Evolutionary conservation across 2,329 filamentous ascomycete species (phyloP).

Genomic region (Magnaporthales sp.): DNA sequence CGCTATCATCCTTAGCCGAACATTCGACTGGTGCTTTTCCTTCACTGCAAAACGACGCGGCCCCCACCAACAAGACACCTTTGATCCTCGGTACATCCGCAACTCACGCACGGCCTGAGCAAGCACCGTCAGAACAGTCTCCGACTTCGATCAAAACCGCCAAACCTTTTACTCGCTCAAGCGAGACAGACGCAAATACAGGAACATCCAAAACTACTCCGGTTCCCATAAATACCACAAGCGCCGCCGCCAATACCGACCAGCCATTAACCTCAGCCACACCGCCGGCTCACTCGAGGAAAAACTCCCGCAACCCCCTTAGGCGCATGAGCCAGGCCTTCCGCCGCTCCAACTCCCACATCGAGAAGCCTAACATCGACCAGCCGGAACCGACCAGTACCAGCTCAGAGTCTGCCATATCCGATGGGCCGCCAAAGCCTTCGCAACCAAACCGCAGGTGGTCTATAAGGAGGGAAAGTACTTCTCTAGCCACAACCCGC

Average conservation of each 20-base stretch:
- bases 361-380: slow-evolving; percentile 17
- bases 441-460: slow-evolving; percentile 26
- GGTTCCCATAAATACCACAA: not conserved
- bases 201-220: not conserved
- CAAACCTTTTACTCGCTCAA: not conserved
- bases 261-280: slow-evolving; percentile 1
- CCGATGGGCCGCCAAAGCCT: slow-evolving; percentile 12
- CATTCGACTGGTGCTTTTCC: slow-evolving; percentile 12
- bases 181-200: not conserved
- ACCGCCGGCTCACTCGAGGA: slow-evolving; percentile 30
- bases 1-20: slow-evolving; percentile 14
- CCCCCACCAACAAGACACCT: slow-evolving; percentile 12
- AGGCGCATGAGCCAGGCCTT: slow-evolving; percentile 34
- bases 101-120: slow-evolving; percentile 6
- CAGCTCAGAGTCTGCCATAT: slow-evolving; percentile 18
- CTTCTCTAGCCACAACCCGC: slow-evolving; percentile 34
- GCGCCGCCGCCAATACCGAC: not conserved
- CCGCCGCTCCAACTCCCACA: slow-evolving; percentile 29
- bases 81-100: slow-evolving; percentile 13
- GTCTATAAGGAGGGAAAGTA: slow-evolving; percentile 34
- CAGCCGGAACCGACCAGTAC: slow-evolving; percentile 12
- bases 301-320: slow-evolving; percentile 27
- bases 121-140: not conserved
- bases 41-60: slow-evolving; percentile 2
- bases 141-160: not conserved